Evolutionary conservation across 441 rosid genomes (phyloP).

Genomic region (Eutrema salsugineum): DNA sequence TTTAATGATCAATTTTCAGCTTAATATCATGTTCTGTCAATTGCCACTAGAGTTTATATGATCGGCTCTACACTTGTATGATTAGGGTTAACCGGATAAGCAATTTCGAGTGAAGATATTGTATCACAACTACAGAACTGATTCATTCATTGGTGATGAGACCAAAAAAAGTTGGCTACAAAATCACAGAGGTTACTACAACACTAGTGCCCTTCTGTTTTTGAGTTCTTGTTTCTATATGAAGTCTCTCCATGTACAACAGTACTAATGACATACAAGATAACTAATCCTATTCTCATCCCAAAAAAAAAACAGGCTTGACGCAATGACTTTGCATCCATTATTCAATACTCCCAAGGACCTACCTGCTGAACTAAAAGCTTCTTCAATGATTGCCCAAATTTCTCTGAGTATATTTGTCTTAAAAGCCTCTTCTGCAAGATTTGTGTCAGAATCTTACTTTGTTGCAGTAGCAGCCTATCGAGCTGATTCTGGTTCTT

Average conservation of each 20-base stretch:
- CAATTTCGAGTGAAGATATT: not conserved
- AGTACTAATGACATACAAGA: conserved; percentile 9
- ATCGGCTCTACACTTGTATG: not conserved
- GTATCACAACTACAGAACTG: not conserved
- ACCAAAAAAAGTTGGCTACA: conserved; percentile 8
- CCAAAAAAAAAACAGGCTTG: not conserved
- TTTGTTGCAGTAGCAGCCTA: conserved; percentile 1
- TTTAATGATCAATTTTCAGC: not conserved
- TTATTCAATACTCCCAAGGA: not conserved
- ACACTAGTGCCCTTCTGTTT: conserved; percentile 2
- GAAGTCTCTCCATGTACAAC: conserved; percentile 26
- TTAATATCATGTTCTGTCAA: not conserved
- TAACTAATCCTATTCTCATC: conserved; percentile 13
- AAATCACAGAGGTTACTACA: conserved; percentile 14
- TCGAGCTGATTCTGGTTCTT: not conserved
- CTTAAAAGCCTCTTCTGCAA: conserved; percentile 11
- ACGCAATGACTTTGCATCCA: conserved; percentile 6
- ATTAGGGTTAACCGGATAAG: not conserved
- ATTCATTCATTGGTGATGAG: not conserved
- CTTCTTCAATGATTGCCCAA: not conserved
- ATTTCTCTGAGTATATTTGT: not conserved
- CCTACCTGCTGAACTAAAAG: not conserved
- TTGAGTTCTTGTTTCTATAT: conserved; percentile 21
- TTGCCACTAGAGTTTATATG: not conserved
- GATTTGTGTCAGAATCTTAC: conserved; percentile 3